These are phyloP conservation scores for Sclerotinia spermophila DNA, from an alignment of 2,329 filamentous ascomycete species.

Conservation along the genomic window DNA sequence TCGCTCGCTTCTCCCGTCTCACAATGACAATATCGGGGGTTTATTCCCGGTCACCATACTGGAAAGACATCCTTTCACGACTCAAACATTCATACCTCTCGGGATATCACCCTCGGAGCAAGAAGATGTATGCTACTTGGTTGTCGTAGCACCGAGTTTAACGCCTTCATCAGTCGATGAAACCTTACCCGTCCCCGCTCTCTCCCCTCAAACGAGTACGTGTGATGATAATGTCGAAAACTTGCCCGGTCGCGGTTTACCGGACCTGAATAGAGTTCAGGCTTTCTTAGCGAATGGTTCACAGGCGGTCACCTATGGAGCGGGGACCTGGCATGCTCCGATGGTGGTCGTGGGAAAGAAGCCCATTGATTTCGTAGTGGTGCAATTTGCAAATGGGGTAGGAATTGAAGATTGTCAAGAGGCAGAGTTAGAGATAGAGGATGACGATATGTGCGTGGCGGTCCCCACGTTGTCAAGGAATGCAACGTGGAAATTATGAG, in stretches of 20 bases:
- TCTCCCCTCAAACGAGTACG: slow-evolving; percentile 21
- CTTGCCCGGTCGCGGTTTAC: slow-evolving; percentile 45
- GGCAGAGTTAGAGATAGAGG: slow-evolving; percentile 41
- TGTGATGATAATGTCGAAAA: slow-evolving; percentile 1
- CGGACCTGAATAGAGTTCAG: slow-evolving; percentile 65
- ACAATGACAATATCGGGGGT: slow-evolving; percentile 26
- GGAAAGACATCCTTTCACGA: slow-evolving; percentile 90
- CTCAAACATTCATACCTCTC: slow-evolving; percentile 87
- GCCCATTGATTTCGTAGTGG: slow-evolving; percentile 80
- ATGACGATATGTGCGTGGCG: slow-evolving; percentile 23
- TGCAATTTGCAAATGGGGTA: slow-evolving; percentile 84
- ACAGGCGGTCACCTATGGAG: slow-evolving; percentile 87
- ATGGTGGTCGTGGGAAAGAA: slow-evolving; percentile 79
- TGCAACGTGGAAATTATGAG: slow-evolving; percentile 21
- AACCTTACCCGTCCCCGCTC: slow-evolving; percentile 44
- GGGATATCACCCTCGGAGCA: slow-evolving; percentile 47
- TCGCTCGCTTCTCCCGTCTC: slow-evolving; percentile 47
- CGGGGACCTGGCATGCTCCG: slow-evolving; percentile 91
- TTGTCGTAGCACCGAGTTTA: slow-evolving; percentile 82
- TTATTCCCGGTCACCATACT: slow-evolving; percentile 69
- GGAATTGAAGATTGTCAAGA: slow-evolving; percentile 85
- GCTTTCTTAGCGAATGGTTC: slow-evolving; percentile 75
- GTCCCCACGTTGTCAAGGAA: slow-evolving; percentile 22
- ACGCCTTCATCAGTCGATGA: slow-evolving; percentile 42
- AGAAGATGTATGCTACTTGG: slow-evolving; percentile 61